Percentiles rank a stretch among this genome's conserved stretches.
Conservation (phyloP, 2,329 filamentous ascomycete species). For the Sporothrix curviconia region DNA sequence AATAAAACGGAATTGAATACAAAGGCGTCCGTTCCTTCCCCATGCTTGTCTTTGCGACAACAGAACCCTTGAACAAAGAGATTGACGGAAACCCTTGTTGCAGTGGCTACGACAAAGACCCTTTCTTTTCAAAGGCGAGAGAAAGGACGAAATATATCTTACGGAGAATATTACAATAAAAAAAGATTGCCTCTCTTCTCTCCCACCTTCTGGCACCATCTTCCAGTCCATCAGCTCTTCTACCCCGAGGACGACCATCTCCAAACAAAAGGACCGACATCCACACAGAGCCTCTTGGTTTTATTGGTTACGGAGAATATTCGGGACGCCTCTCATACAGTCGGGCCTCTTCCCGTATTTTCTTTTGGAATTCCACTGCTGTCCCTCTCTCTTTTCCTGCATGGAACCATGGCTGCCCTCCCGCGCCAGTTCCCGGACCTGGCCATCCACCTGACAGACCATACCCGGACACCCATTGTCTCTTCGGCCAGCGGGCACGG, state of each 20-base stretch:
- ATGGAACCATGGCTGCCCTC: conserved; percentile 33
- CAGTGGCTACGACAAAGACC: background rate
- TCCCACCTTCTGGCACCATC: background rate
- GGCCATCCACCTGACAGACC: conserved; percentile 51
- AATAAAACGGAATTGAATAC: conserved; percentile 1
- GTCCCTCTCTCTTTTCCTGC: background rate
- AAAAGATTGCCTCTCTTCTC: background rate
- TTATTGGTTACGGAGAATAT: no score
- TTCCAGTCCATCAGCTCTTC: background rate
- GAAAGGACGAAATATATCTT: background rate
- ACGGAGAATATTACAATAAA: no score
- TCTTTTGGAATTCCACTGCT: background rate
- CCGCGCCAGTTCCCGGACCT: conserved; percentile 46
- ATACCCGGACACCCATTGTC: conserved; percentile 50
- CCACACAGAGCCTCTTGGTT: no score
- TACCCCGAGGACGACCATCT: background rate
- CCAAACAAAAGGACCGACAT: background rate
- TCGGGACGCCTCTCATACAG: no score
- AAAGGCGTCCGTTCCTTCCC: conserved; percentile 4
- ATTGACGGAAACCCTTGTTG: background rate
- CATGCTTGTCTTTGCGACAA: background rate
- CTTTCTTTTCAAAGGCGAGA: background rate
- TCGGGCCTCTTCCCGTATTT: background rate
- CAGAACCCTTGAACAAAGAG: background rate
- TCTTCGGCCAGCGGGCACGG: conserved; percentile 32